Evolutionary conservation across 2,329 filamentous ascomycete species (phyloP), one percentile per base, ranked within the genome.

Genomic region (Beauveria sp.): DNA sequence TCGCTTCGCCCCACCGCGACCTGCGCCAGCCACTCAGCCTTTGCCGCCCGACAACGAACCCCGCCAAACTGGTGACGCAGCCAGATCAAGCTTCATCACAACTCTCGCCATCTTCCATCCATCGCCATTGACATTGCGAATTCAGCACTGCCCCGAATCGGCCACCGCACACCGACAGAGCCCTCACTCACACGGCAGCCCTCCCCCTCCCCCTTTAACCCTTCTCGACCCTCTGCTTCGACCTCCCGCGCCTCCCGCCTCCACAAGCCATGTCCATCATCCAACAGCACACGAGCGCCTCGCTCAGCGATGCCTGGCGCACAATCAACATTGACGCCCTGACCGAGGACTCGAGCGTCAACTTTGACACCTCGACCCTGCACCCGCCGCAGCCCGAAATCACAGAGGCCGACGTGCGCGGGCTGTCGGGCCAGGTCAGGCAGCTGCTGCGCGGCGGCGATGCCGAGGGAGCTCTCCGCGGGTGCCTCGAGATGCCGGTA

Each of bases 301-400:
- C 84, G 67, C 80, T 88, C 61, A 78, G 78, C 75, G 85, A 88
- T 68, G 82, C 83, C 71, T 88, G 85, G 85, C 90, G 93, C 75
- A 96, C 91, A 67, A 95, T 97, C 82, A 91, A 97, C 83, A 89
- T 97, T 75, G 93, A 97, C 74, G 88, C 88, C 68, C 84, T 96
- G 69, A 90, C 95, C 75, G 91, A 93, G 63, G 93, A 98, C 76
- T 95, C 91, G 69, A 85, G 90, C 67, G 79, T 86, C 76, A 98
- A 97, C 84, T 98, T 98, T 79, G 90, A 96, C 77, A 86, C 90
- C 65, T 84, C 88, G 63, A 91, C 91, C 20, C 86, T 98, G 69
- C 87, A 89, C 67, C 91, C 93, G 42, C 83, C 89, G 49, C 86
- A 86, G 64, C 82, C 89, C 67, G 88, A 93, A 68, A 83, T 90